Evolutionary conservation across 306 rosid species (phyloP), one percentile per base, ranked within the genome.

Genomic region (Lablab purpureus): DNA sequence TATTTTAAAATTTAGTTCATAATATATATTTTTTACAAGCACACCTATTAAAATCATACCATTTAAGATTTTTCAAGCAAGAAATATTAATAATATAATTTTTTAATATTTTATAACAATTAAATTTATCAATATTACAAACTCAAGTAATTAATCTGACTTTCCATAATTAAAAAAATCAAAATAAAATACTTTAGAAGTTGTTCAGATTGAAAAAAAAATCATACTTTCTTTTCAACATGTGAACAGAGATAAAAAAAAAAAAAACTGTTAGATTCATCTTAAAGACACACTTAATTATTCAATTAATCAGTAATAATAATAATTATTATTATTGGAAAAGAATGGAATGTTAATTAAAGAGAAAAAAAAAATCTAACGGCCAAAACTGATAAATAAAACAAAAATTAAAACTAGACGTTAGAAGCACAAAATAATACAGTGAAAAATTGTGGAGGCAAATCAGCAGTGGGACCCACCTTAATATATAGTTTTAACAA

Each of bases 391-490:
- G 6, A 41, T 23, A n/a, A 63, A 56, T 3, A 62, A 47, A 54
- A 37, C 8, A 27, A 40, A 67, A 36, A 6, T 14, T 41, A 45
- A 65, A 86, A 81, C 34, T 86, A 89, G 92, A 86, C 90, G 92
- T 89, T 91, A 68, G 82, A 18, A 25, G 17, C 41, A 17, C 5
- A 71, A 46, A 40, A 54, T 23, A 10, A 18, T 74, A 40, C 14
- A 70, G 64, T 80, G 40, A 14, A 73, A 68, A 80, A 22, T 40
- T 71, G 40, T 77, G 89, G 84, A n/a, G 78, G 78, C 88, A 81
- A 62, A 51, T 55, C 1, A 22, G 54, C 7, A 5, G 55, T 8
- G 28, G 73, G 73, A 60, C 14, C 78, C 68, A 60, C 49, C 22
- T 3, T 13, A 18, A 62, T 46, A 73, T 17, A 21, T 23, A 60